Base-by-base conservation (phyloP, 2,329 filamentous ascomycete species). In the Rutstroemia sydowiana region DNA sequence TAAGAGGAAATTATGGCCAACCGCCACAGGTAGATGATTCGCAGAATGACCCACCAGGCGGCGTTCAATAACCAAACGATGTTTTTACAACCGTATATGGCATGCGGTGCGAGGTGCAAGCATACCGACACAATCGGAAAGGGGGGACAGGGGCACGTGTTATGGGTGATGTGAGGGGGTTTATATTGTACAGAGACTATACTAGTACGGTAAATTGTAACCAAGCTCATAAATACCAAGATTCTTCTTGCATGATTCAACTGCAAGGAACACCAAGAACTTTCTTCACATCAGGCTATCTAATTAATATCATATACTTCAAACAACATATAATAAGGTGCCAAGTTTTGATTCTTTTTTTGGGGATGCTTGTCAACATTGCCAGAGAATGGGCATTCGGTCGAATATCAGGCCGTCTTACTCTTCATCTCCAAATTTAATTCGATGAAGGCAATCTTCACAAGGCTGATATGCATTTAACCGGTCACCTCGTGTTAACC, bases 381-480 rank as follows among this genome's bases (percentile, higher is more conserved):
- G 13, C n/a, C 8, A 13, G 9, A 10, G 36, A 16, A 21, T 39
- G 23, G 14, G 36, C 13, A 45, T 6, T 39, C 41, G 48, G 48
- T 20, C n/a, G 13, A 51, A 45, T n/a, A 26, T 51, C 26, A 3
- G 21, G 31, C 40, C 48, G 41, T 14, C 26, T 30, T 34, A 45
- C 23, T 45, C 23, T 14, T 36, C 6, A 36, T 14, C 28, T 4
- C 34, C 30, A 14, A 18, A 16, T 13, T 20, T 52, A 40, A 59
- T 53, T 56, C 48, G 52, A 21, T 45, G 31, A 30, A 42, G 45
- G 16, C 47, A 31, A 34, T 26, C 44, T 48, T 51, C 49, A 48
- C 57, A 55, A 59, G 58, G 58, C 58, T 60, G 57, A 60, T 39
- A 11, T 39, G 31, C 42, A 51, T 45, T 10, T 20, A 48, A 46